phyloP scores from a whole-genome alignment of 2,329 filamentous ascomycete genomes.

The Keithomyces neogunnii region DNA sequence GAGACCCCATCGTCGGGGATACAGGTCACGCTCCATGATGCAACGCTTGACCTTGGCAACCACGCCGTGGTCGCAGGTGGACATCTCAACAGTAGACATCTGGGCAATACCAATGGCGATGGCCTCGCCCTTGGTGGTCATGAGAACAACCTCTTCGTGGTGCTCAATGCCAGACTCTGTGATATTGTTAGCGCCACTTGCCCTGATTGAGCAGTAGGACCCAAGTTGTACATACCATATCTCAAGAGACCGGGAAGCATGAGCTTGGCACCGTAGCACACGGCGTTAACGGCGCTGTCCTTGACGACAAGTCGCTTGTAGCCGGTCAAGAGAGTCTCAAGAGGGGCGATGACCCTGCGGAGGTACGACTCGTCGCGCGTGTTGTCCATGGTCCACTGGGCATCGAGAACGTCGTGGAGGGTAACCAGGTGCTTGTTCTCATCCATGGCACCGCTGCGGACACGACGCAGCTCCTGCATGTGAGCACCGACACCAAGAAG shows the following conservation, averaged over 20 bases:
- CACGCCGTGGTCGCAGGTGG: conserved; percentile 92
- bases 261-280: conserved; percentile 97
- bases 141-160: conserved; percentile 92
- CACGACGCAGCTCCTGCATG: conserved; percentile 96
- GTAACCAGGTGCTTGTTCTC: conserved; percentile 86
- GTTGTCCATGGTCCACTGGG: conserved; percentile 94
- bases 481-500: conserved; percentile 77
- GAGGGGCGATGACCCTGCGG: conserved; percentile 79
- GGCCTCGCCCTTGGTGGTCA: conserved; percentile 98
- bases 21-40: conserved; percentile 99
- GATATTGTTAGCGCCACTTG: conserved; percentile 11
- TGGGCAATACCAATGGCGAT: conserved; percentile 94
- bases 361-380: conserved; percentile 90
- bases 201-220: not conserved
- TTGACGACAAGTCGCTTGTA: conserved; percentile 99
- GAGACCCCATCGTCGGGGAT: conserved; percentile 93
- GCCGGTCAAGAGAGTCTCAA: conserved; percentile 82
- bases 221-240: conserved; percentile 54
- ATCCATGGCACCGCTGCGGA: conserved; percentile 90
- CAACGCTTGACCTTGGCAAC: conserved; percentile 98
- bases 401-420: conserved; percentile 78
- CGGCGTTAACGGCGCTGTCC: conserved; percentile 74
- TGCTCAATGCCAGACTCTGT: conserved; percentile 82
- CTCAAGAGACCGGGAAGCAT: conserved; percentile 95
- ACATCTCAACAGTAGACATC: conserved; percentile 97